Conservation (phyloP, 148 eudicot species). For the Camellia lanceoleosa region DNA sequence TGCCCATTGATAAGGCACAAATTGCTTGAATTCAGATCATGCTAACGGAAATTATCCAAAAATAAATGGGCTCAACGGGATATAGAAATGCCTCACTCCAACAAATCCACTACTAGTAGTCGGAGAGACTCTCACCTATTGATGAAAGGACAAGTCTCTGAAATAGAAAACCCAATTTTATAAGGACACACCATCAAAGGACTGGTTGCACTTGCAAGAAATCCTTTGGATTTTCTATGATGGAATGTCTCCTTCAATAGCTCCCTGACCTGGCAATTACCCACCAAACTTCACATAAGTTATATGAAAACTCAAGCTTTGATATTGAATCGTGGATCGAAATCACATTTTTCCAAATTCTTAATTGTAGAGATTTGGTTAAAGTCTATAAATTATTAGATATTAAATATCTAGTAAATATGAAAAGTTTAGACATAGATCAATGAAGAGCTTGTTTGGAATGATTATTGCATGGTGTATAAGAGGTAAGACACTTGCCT, state of each 20-base stretch:
- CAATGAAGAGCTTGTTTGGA: too few relatives aligned
- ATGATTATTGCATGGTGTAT: too few relatives aligned
- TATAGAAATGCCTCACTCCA: slow-evolving; percentile 41
- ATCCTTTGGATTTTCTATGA: slow-evolving; percentile 48
- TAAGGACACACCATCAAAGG: slow-evolving; percentile 49
- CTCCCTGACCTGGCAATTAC: slow-evolving; percentile 90
- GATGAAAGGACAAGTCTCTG: slow-evolving; percentile 28
- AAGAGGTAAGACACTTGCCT: too few relatives aligned
- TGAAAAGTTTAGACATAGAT: too few relatives aligned
- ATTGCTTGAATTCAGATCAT: too few relatives aligned
- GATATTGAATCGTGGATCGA: too few relatives aligned
- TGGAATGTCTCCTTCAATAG: slow-evolving; percentile 60
- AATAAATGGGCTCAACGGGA: slow-evolving; percentile 23
- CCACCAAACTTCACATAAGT: slow-evolving; percentile 64
- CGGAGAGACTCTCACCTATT: slow-evolving; percentile 41
- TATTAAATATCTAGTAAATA: too few relatives aligned
- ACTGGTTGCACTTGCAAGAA: slow-evolving; percentile 49
- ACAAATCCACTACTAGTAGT: slow-evolving; percentile 48
- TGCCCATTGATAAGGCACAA: background rate
- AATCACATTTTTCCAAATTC: too few relatives aligned
- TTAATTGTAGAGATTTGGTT: too few relatives aligned
- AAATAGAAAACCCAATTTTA: slow-evolving; percentile 33
- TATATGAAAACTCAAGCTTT: slow-evolving; percentile 13
- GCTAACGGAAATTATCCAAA: slow-evolving; percentile 14
- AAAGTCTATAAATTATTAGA: too few relatives aligned